These are phyloP conservation scores for Penicillium digitatum DNA, from an alignment of 2,329 filamentous ascomycete species.

Conservation along the genomic window DNA sequence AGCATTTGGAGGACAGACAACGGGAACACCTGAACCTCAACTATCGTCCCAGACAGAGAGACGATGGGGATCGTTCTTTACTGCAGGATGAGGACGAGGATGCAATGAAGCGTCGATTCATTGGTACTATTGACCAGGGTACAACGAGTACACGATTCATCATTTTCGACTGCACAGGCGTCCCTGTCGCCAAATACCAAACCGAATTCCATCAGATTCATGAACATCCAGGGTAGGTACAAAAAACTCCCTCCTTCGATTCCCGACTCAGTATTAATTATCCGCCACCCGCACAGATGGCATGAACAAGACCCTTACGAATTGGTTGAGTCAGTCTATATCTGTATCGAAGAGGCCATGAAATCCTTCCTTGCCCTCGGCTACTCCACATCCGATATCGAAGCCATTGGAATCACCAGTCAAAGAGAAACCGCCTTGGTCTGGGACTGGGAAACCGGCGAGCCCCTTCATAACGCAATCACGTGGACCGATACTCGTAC, in stretches of 20 bases:
- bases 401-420: constrained; percentile 78
- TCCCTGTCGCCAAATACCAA: constrained; percentile 77
- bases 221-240: constrained; percentile 72
- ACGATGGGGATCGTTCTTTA: constrained; percentile 37
- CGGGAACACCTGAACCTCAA: constrained; percentile 17
- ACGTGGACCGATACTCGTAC: constrained; percentile 89
- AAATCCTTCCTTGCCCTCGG: constrained; percentile 68
- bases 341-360: constrained; percentile 73
- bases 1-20: constrained; percentile 18
- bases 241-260: neutral
- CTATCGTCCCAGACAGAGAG: constrained; percentile 28
- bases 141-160: constrained; percentile 87
- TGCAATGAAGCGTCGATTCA: constrained; percentile 51
- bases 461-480: constrained; percentile 78
- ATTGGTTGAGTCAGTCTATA: constrained; percentile 69
- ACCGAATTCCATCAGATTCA: constrained; percentile 83
- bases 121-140: constrained; percentile 86
- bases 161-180: constrained; percentile 77
- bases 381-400: constrained; percentile 64
- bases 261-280: constrained; percentile 4
- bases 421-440: constrained; percentile 84
- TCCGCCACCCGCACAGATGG: constrained; percentile 57
- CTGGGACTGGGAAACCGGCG: constrained; percentile 76
- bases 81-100: constrained; percentile 33
- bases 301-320: constrained; percentile 83